Evolutionary conservation across 179 eudicot genomes (phyloP), one percentile per base, ranked within the genome.

Genomic region (Silene coronaria): DNA sequence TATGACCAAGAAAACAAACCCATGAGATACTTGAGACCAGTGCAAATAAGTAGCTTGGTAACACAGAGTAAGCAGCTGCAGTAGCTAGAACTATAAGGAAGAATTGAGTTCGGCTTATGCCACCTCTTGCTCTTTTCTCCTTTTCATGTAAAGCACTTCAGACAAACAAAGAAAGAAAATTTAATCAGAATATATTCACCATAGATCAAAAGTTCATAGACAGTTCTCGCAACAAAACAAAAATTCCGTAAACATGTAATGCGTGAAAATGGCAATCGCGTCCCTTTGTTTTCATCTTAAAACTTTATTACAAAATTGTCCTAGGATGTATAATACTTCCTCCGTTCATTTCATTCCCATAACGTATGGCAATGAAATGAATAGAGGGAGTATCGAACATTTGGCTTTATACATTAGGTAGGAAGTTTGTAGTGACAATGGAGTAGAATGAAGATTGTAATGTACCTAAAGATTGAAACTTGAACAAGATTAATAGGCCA

Each of bases 401-500:
- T 36, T 36, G 7, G 45, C 45, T 36, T 36, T 36, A 36, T 36
- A 36, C 45, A 36, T 36, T 7, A 36, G 11, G 46, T 65, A 4
- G 1, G 10, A 11, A 24, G 48, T 42, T n/a, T 4, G 11, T 36
- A 45, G 58, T 42, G n/a, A 11, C 24, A 22, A 36, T 36, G 45
- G 45, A 36, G 45, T 7, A 36, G 45, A 26, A 0, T 1, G 34
- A 16, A 73, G 30, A 19, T 30, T 21, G 69, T 48, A n/a, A 24
- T 28, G 30, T 11, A 84, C 86, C 86, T 84, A 58, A 84, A 84
- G 4, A 84, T 75, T 16, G 87, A 84, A 71, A 82, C 87, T 62
- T 88, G 89, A 60, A 90, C 91, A 70, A 91, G 77, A 78, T 84
- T 88, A 10, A 23, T 2, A 3, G 92, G 97, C 97, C 97, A 91